Evolutionary conservation across 192 early-diverging fungal species (phyloP).

Genomic region (Diversispora eburnea): DNA sequence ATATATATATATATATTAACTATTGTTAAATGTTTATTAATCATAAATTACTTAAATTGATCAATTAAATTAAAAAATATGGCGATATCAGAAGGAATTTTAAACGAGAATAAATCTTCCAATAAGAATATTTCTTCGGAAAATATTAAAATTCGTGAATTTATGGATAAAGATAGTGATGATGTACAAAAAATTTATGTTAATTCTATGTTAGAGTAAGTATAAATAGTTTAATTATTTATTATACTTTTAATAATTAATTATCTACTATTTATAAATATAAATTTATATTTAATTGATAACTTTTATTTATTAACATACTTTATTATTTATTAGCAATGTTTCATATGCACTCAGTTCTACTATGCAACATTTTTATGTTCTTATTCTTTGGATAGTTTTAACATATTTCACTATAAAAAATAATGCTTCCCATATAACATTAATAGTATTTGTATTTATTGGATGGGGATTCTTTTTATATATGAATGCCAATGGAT

Average conservation of each 20-base stretch:
- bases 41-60: too few species aligned
- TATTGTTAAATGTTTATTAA: too few species aligned
- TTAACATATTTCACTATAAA: slow-evolving; percentile 15
- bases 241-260: neutral
- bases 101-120: too few species aligned
- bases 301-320: too few species aligned
- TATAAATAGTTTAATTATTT: neutral
- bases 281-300: neutral
- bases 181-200: neutral
- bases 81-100: too few species aligned
- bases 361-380: slow-evolving; percentile 6
- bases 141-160: neutral
- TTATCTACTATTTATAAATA: neutral
- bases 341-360: neutral
- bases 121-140: neutral
- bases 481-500: neutral
- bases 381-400: slow-evolving; percentile 1
- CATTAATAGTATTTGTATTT: neutral
- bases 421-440: neutral
- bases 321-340: slow-evolving; percentile 10
- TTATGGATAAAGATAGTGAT: neutral
- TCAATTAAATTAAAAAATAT: too few species aligned
- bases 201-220: slow-evolving; percentile 19
- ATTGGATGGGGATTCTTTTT: slow-evolving; percentile 8
- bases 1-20: too few species aligned